Conservation (phyloP, 495 filamentous ascomycete genomes). For the Astrothelium macrocarpum region DNA sequence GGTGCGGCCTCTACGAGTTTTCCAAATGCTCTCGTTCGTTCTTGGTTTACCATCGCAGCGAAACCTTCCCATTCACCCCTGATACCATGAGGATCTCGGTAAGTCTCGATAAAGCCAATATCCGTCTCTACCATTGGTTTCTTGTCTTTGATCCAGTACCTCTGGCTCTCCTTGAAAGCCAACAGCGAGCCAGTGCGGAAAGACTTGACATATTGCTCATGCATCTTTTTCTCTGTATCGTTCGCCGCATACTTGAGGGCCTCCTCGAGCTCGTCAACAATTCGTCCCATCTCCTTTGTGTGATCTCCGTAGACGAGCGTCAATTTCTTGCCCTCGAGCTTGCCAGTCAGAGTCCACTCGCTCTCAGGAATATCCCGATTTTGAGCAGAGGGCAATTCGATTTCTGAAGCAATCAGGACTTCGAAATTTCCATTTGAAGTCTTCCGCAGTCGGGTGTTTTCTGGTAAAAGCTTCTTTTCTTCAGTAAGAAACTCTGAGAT, state of each 20-base stretch:
- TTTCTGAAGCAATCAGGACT: slow-evolving; percentile 72
- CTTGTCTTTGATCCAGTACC: slow-evolving; percentile 87
- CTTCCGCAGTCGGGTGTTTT: slow-evolving; percentile 84
- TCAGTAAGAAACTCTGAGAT: slow-evolving; percentile 60
- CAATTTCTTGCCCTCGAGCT: slow-evolving; percentile 58
- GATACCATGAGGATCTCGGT: slow-evolving; percentile 85
- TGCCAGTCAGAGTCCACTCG: slow-evolving; percentile 55
- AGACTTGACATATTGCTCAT: slow-evolving; percentile 69
- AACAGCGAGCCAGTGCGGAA: slow-evolving; percentile 77
- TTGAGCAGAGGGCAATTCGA: slow-evolving; percentile 43
- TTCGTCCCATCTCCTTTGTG: slow-evolving; percentile 65
- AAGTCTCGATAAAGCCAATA: slow-evolving; percentile 93
- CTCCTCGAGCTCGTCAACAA: slow-evolving; percentile 58
- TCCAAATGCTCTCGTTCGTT: slow-evolving; percentile 83
- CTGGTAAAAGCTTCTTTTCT: slow-evolving; percentile 61
- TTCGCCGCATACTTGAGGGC: slow-evolving; percentile 73
- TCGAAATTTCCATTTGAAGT: slow-evolving; percentile 61
- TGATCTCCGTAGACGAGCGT: slow-evolving; percentile 81
- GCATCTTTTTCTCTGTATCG: slow-evolving; percentile 76
- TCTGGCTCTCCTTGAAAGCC: slow-evolving; percentile 83
- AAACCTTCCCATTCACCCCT: slow-evolving; percentile 98
- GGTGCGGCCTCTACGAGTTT: slow-evolving; percentile 73
- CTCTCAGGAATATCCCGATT: slow-evolving; percentile 60
- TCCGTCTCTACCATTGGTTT: slow-evolving; percentile 83
- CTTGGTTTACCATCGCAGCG: slow-evolving; percentile 67